Evolutionary conservation across 2,329 filamentous ascomycete genomes (phyloP), one percentile per base, ranked within the genome.

Genomic region (Ophiostoma himal-ulmi): DNA sequence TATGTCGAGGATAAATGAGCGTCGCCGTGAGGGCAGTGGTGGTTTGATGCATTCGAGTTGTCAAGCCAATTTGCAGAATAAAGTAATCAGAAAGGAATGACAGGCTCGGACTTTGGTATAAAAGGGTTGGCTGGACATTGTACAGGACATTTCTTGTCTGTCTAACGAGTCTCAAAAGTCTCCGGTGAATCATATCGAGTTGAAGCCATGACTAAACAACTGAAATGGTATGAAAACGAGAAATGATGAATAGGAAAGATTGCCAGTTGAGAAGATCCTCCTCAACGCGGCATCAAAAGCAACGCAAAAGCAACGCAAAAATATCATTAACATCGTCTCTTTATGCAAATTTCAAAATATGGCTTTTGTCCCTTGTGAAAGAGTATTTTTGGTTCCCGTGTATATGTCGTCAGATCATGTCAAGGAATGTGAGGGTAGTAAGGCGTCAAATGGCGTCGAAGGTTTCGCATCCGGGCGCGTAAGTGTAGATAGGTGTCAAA

Each of bases 311-410:
- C n/a, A n/a, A n/a, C n/a, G n/a, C n/a, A n/a, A n/a, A 48, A 10
- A 68, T 41, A 36, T 71, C 70, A 64, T 69, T 3, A 39, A 68
- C 52, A 60, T 71, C 68, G 68, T 71, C 68, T 71, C 48, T 69
- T 48, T 67, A 68, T 68, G 64, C 68, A 65, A 69, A 64, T 36
- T 65, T 65, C 26, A 44, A 54, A 64, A 70, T 39, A 36, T n/a
- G 37, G 44, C 57, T 44, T 67, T 66, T 52, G 60, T 37, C 36
- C 52, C 65, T 67, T 41, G 54, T 62, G 36, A 64, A 66, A 67
- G 62, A 36, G 48, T 41, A 62, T 68, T 62, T 62, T 69, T 70
- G 66, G 48, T 36, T 68, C 62, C 68, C 62, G 39, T 69, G 48
- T 64, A 60, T 68, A 34, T 66, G 68, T 71, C 70, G 68, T 71